Base-by-base conservation (phyloP, 2,329 filamentous ascomycete species). In the Alternaria triticina region DNA sequence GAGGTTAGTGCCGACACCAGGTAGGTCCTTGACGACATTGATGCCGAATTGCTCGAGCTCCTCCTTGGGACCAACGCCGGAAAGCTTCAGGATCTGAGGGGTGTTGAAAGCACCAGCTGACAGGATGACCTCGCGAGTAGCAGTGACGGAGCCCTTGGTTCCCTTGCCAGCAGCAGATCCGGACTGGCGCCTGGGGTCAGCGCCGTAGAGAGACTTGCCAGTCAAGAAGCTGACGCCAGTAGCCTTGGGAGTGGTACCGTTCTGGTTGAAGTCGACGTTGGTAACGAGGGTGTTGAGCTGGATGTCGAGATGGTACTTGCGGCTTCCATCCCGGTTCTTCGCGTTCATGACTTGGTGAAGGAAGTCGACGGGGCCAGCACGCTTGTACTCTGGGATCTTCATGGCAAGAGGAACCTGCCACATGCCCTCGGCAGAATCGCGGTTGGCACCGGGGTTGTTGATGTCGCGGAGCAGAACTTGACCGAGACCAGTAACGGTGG, bases 1-100 rank as follows among this genome's bases (percentile, higher is more conserved):
- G 5, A 91, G 82, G 77, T 91, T 89, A 61, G 84, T 85, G 6
- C 89, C 89, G 4, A 92, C 88, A 47, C 89, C 87, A 1, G 86
- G 85, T 0, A 87, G 85, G 64, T 90, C 83, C 5, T 84, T 81
- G 17, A 89, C 67, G 1, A 86, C 78, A 2, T 82, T 71, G 65
- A 91, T 90, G n/a, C 81, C 77, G 70, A 86, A 83, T 56, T 81
- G 80, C 20, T 82, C 66, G 6, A 91, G 83, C 67, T 89, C 85
- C 0, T 79, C 73, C 11, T 77, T 71, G 0, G 88, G 87, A 0
- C 89, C 89, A 33, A 91, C 83, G n/a, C 89, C 89, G 55, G 83
- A 87, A 44, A 75, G 70, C 89, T 61, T 89, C 82, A 91, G 84
- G 6, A 91, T 75, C 74, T 91, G 89, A 2, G 88, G 88, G 0